Base-by-base conservation (phyloP, 179 eudicot genomes). In the Gypsophila paniculata region DNA sequence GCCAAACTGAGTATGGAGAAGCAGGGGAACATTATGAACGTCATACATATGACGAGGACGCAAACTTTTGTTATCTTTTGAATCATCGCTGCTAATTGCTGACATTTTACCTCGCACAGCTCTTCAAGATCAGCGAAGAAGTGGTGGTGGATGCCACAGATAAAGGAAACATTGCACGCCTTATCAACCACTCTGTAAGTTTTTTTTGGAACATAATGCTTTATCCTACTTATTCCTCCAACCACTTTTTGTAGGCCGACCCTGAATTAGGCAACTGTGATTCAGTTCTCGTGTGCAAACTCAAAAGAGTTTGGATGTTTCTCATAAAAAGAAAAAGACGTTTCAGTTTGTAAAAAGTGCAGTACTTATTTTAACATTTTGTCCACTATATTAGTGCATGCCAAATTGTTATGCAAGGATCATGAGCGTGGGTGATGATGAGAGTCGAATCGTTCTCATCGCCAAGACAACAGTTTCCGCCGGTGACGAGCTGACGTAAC, bases 401-500 rank as follows among this genome's bases (percentile, higher is more conserved):
- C 99, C 99, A 34, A 94, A 94, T 81, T 94, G 99, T 80, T 94
- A 91, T 79, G 99, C 99, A 32, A 87, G 99, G 82, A 94, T 94
- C 26, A 94, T 94, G 99, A 94, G 99, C 66, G 97, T 91, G 14
- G 99, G 99, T 23, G 82, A 81, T 67, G 99, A 94, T 58, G 96
- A 91, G 82, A 94, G 97, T 78, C 92, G 97, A 70, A 94, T 94
- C 25, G 99, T 90, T 52, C 99, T 94, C 70, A 94, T 94, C 75
- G 97, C 99, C 72, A 91, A 92, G 85, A 78, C 88, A 17, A 87
- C 83, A 7, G 92, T 94, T 70, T 68, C 90, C 34, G 85, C 89
- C 18, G 97, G 97, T 19, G 99, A 94, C 65, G 99, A 94, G 81
- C 83, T 94, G 79, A 94, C 97, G 99, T 94, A 88, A 61, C 26